Percentiles rank a stretch among this genome's conserved stretches.
phyloP scores from a whole-genome alignment of 2,329 filamentous ascomycete genomes.

The Arthrobotrys conoides region DNA sequence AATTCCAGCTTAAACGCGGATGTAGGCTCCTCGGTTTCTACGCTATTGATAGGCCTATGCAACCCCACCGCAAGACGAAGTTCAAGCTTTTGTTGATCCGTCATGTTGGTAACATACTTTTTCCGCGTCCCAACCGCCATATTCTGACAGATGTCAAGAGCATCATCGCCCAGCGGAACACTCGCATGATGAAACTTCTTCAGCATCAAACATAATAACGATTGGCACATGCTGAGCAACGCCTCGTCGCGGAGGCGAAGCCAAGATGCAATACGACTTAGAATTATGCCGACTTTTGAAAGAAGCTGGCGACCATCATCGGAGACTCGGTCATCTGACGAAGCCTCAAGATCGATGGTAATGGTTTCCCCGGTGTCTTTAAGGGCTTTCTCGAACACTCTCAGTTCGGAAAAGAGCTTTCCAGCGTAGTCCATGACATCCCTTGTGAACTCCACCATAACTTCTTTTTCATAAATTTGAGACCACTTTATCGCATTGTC shows the following conservation, averaged over 20 bases:
- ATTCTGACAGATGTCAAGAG: constrained; percentile 76
- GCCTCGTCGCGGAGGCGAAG: constrained; percentile 89
- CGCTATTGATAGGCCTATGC: constrained; percentile 72
- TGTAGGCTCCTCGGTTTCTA: constrained; percentile 58
- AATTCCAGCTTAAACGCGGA: constrained; percentile 68
- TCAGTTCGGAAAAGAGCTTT: constrained; percentile 85
- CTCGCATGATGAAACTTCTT: constrained; percentile 84
- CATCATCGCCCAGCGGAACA: constrained; percentile 69
- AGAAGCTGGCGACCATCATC: constrained; percentile 66
- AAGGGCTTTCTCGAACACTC: constrained; percentile 82
- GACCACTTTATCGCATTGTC: constrained; percentile 88
- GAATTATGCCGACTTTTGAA: constrained; percentile 66
- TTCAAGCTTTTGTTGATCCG: constrained; percentile 85
- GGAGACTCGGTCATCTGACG: constrained; percentile 64
- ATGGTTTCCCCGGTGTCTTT: constrained; percentile 63
- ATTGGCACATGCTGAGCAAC: constrained; percentile 84
- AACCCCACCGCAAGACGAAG: constrained; percentile 71
- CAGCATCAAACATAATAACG: constrained; percentile 86
- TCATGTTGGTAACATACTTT: constrained; percentile 82
- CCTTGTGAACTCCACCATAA: constrained; percentile 93
- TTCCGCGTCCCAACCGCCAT: constrained; percentile 69
- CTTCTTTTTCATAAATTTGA: constrained; percentile 77
- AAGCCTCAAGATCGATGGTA: constrained; percentile 64
- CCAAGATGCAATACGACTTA: constrained; percentile 71
- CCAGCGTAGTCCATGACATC: constrained; percentile 96